Base-by-base conservation (phyloP, 139 green algal species). In the Coelastrella sp. region DNA sequence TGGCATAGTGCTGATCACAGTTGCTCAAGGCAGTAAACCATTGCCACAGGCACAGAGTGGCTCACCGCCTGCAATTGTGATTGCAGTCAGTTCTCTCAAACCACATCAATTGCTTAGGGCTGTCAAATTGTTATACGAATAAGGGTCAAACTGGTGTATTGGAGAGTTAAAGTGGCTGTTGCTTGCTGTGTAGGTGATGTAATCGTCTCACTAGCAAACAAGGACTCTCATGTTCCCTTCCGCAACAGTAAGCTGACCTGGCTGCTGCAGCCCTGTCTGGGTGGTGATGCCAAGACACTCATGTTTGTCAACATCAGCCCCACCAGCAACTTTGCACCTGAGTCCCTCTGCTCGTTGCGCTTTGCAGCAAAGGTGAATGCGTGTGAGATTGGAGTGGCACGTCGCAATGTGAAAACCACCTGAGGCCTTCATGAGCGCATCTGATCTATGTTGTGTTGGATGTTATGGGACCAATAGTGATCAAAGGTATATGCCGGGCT, bases 291-390 rank as follows among this genome's bases (percentile, higher is more conserved):
- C 68, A 99, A 99, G 93, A 98, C 96, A 57, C 95, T 99, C 57
- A 99, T 99, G 97, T 98, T 99, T 95, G 96, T 98, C 90, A 99
- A 99, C 93, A 90, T 99, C 9, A 93, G 95, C 1, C 96, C 96
- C 59, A 92, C 93, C 0, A 68, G 82, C 11, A 91, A 96, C 72
- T 96, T 94, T 79, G 92, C 94, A 0, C 80, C 92, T 22, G 97
- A 99, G 92, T 96, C 94, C 3, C 91, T 99, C 81, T 99, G 96
- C 94, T 98, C 96, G 8, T 91, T 99, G 87, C 94, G 96, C 82
- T 99, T 99, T 91, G 97, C 96, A 1, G 82, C 96, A 27, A 98
- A 98, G 91, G 97, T 99, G 61, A 98, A 99, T 85, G 95, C 95
- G 0, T 96, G 95, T 73, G 94, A 97, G 78, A 95, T 97, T 24